phyloP scores from a whole-genome alignment of 352 stramenopile species.

The Phytophthora niederhauseri region DNA sequence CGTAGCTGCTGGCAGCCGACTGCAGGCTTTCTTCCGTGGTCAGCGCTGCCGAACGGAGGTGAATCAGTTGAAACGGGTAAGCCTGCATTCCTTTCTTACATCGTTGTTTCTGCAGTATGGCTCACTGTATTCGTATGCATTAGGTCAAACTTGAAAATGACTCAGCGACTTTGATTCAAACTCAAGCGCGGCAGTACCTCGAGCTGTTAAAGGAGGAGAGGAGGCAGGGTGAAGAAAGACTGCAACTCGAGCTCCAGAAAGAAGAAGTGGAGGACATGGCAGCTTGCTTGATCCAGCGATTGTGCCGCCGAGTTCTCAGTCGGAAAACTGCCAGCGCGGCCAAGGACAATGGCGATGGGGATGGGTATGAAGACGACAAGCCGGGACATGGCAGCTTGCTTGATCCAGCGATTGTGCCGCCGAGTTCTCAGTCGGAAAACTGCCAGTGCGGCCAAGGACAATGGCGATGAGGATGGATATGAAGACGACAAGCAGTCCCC shows the following conservation, averaged over 20 bases:
- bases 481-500: not conserved
- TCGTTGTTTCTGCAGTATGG: not conserved
- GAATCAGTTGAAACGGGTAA: slow-evolving; percentile 36
- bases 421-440: slow-evolving; percentile 9
- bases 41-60: slow-evolving; percentile 32
- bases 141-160: slow-evolving; percentile 30
- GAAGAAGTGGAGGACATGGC: slow-evolving; percentile 51
- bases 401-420: slow-evolving; percentile 49
- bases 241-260: slow-evolving; percentile 34
- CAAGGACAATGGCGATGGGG: not conserved
- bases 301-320: slow-evolving; percentile 31
- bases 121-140: not conserved
- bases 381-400: slow-evolving; percentile 31
- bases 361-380: not conserved
- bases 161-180: slow-evolving; percentile 33
- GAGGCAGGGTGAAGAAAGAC: slow-evolving; percentile 18
- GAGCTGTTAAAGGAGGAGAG: not conserved
- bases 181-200: slow-evolving; percentile 30
- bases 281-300: slow-evolving; percentile 45
- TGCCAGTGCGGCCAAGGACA: not conserved
- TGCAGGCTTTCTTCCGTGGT: slow-evolving; percentile 47
- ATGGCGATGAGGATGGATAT: not conserved
- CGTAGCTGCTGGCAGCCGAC: slow-evolving; percentile 30
- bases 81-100: not conserved
- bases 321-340: not conserved